These are phyloP conservation scores for Fusarium coicis DNA, from an alignment of 2,329 filamentous ascomycete genomes.

Conservation along the genomic window DNA sequence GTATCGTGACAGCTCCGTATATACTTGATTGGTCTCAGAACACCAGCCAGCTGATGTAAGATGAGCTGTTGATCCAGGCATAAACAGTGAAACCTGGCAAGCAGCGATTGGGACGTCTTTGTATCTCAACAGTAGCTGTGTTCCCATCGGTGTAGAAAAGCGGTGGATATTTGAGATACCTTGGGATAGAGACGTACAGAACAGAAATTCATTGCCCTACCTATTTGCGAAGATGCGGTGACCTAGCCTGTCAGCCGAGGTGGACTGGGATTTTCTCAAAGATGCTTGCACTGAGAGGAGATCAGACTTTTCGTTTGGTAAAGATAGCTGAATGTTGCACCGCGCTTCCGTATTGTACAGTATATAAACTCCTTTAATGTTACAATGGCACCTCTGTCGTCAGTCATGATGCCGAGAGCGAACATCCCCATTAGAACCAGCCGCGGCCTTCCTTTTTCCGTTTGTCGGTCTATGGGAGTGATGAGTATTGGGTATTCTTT, in stretches of 20 bases:
- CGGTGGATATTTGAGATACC: background rate
- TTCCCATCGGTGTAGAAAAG: background rate
- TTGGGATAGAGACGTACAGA: background rate
- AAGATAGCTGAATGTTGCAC: rapidly evolving
- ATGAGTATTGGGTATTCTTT: background rate
- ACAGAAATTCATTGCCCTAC: too few relatives aligned
- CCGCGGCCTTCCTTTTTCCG: slow-evolving; percentile 47
- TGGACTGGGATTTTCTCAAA: background rate
- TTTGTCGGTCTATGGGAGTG: slow-evolving; percentile 44
- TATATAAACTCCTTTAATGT: slow-evolving; percentile 2
- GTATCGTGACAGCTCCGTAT: background rate
- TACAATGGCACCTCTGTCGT: slow-evolving; percentile 10
- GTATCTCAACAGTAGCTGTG: background rate
- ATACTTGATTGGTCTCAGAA: background rate
- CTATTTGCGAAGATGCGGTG: background rate
- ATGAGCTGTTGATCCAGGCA: background rate
- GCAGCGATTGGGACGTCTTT: background rate
- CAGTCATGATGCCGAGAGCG: background rate
- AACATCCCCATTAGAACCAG: slow-evolving; percentile 35
- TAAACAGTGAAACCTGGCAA: background rate
- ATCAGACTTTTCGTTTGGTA: background rate
- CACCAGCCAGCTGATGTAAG: background rate
- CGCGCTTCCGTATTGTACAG: slow-evolving; percentile 21
- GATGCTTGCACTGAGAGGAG: background rate
- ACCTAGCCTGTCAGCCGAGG: background rate